phyloP scores from a whole-genome alignment of 2,329 filamentous ascomycete genomes.

The Ophiosphaerella korrae region DNA sequence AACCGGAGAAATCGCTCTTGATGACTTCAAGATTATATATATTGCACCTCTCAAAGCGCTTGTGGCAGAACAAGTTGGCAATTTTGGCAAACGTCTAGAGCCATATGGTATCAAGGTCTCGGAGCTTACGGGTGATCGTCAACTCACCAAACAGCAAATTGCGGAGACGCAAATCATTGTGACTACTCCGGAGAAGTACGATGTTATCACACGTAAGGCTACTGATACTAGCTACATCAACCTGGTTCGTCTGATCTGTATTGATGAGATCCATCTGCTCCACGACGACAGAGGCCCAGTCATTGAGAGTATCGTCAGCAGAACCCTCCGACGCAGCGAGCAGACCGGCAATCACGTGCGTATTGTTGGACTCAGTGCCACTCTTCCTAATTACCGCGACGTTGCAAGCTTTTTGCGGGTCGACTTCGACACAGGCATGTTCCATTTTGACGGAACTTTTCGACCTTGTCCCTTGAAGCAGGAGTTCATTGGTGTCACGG shows the following conservation, averaged over 20 bases:
- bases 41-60: constrained; percentile 95
- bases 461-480: constrained; percentile 93
- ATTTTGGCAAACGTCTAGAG: constrained; percentile 89
- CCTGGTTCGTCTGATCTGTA: constrained; percentile 92
- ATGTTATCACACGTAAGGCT: constrained; percentile 97
- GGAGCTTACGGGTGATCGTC: constrained; percentile 96
- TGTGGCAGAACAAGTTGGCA: constrained; percentile 97
- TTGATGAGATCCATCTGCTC: constrained; percentile 96
- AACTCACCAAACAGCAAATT: constrained; percentile 98
- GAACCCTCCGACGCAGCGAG: constrained; percentile 90
- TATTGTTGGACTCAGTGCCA: constrained; percentile 90
- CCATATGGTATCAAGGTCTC: constrained; percentile 90
- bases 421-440: constrained; percentile 81
- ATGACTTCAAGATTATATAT: constrained; percentile 98
- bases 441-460: constrained; percentile 95
- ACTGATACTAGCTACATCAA: constrained; percentile 97
- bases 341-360: constrained; percentile 93
- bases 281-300: constrained; percentile 98
- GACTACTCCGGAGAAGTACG: constrained; percentile 98
- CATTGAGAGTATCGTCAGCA: constrained; percentile 92
- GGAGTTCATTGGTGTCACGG: constrained; percentile 96
- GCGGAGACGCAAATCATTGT: constrained; percentile 97
- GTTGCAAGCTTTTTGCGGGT: constrained; percentile 95
- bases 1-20: constrained; percentile 92
- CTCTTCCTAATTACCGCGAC: constrained; percentile 93